Evolutionary conservation across 306 rosid genomes (phyloP), one percentile per base, ranked within the genome.

Genomic region (Trichosanthes truncata): DNA sequence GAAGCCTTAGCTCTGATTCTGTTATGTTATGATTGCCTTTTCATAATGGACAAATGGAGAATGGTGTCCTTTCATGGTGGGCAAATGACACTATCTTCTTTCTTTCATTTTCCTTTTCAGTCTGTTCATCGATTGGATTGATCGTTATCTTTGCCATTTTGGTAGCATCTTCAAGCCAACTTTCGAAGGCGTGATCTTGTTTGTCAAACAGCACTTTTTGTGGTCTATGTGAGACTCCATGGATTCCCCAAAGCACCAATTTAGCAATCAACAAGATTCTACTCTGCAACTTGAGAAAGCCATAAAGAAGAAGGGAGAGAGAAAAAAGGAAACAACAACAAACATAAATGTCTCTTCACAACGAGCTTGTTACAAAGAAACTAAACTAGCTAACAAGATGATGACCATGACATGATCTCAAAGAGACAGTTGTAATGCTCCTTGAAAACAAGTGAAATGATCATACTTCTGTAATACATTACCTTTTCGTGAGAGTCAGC

Each of bases 1-100:
- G 55, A 12, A 69, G 52, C 55, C 51, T 23, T 46, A 15, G 77
- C 40, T 72, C 23, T 72, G 12, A 33, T 31, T 2, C 77, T 72
- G 76, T 68, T 10, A 20, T 20, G 17, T 41, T 23, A 72, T 72
- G 41, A 73, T 7, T 73, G 60, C 17, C 43, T 26, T 73, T 73
- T 26, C 14, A 26, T 73, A 26, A 46, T 41, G 9, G 53, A 13
- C 20, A 68, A 68, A 68, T 23, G 60, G 78, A 14, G 60, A 29
- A 46, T 73, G 26, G 78, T 17, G 78, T 26, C 78, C 59, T 73
- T 48, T 73, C 60, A 73, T 46, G 41, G 77, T 73, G 77, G 77
- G 55, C 20, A 45, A 48, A 15, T 46, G 21, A 18, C 77, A 3
- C 3, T 3, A 48, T 26, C 77, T 45, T 73, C 77, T 14, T 48